Base-by-base conservation (phyloP, 805 yeast genomes). In the Komagataella pastoris region DNA sequence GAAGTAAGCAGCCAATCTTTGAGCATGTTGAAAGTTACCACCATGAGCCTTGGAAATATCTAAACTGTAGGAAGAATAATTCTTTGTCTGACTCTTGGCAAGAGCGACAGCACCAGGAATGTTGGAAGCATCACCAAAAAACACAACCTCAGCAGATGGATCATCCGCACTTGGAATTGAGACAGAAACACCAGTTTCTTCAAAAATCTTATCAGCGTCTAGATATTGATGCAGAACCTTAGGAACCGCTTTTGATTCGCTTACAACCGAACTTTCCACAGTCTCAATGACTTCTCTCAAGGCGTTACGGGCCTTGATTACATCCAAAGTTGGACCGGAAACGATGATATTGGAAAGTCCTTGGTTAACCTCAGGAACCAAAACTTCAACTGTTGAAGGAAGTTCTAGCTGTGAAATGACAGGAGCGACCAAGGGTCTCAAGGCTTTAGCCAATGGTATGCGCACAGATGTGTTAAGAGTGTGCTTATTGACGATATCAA, bases 1-100 rank as follows among this genome's bases (percentile, higher is more conserved):
- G 57, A 93, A 83, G 64, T 74, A 86, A 10, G 83, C 74, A 47
- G 88, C 83, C 53, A 93, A 72, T 46, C 81, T 76, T 55, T 79
- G 78, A 7, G 96, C 97, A 60, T 93, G 98, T 17, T 70, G 64
- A 51, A 78, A 62, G 61, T 87, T 79, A 56, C 85, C 87, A 60
- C 88, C 86, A 65, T 93, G 97, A 30, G 98, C 96, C 66, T 79
- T 83, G 8, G 95, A 81, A 65, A 93, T 82, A 60, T 89, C 96
- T 61, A 93, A 73, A 43, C 80, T 68, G 56, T 82, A 88, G 46
- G 83, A 78, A 52, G 74, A 70, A 62, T 74, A 80, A 52, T 77
- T 73, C 49, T 80, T 71, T 40, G 93, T 77, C 46, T 79, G 71
- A 49, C 73, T 63, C 64, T 81, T 77, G 14, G 91, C 87, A 54